Base-by-base conservation (phyloP, 2,329 filamentous ascomycete species). In the Trichophyton schoenleinii region DNA sequence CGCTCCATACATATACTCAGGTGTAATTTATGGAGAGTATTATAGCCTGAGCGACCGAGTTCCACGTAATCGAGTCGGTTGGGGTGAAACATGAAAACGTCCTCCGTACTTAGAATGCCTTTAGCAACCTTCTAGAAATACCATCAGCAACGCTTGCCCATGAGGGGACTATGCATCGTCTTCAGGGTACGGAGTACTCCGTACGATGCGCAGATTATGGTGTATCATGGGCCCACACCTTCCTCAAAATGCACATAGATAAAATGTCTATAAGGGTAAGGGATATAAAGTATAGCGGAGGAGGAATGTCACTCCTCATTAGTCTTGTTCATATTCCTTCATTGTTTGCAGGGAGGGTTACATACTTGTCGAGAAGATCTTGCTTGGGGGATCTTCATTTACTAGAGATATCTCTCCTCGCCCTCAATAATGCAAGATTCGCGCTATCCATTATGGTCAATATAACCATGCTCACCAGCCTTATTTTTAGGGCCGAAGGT, bases 391-490 rank as follows among this genome's bases (percentile, higher is more conserved):
- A 53, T 53, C 49, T 53, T 53, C 49, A 34, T 53, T 5, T 34
- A 20, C 49, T 18, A 9, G 22, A 25, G 49, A 25, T 15, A 8
- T 13, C 11, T 25, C 9, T 25, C 20, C 44, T 4, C 9, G 2
- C 20, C 9, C 44, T 22, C 44, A 34, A 38, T 38, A 38, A 38
- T 53, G 49, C 49, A 20, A 22, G 22, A 53, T 53, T 34, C 13
- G 15, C 22, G 22, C 49, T 53, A 28, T 53, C 49, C 49, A 53
- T 31, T 53, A 25, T 28, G 22, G 31, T 31, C 34, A 59, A 46
- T 46, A 34, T 59, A 59, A 41, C 57, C 42, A 44, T 31, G 25
- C 57, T 46, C 57, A 44, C 57, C 57, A 59, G 31, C 55, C 55
- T 58, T 42, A 38, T 41, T 58, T 58, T 38, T 38, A 38, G 34